Evolutionary conservation across 2,329 filamentous ascomycete genomes (phyloP).

Genomic region (Penicillium olsonii): DNA sequence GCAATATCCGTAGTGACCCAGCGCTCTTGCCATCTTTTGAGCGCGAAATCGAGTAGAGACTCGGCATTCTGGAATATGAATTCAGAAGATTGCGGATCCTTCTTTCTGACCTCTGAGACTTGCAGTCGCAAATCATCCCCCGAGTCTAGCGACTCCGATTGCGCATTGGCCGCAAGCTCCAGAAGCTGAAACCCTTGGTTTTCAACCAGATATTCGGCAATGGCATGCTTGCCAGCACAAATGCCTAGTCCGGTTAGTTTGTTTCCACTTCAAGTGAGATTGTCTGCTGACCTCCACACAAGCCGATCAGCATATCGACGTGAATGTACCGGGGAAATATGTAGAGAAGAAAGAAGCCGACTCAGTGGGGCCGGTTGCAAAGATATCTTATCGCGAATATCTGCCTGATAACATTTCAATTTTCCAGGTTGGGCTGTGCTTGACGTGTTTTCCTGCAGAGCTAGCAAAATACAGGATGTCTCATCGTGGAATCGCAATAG

Average conservation of each 20-base stretch:
- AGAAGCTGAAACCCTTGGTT: slow-evolving; percentile 80
- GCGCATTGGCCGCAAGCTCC: slow-evolving; percentile 52
- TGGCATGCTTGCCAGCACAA: slow-evolving; percentile 87
- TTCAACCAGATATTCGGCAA: slow-evolving; percentile 82
- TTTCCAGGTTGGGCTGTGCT: neutral
- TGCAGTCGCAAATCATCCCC: slow-evolving; percentile 33
- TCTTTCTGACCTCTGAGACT: slow-evolving; percentile 22
- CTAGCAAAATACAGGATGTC: too few species aligned
- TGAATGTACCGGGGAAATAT: neutral
- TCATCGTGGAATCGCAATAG: neutral
- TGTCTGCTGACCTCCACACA: slow-evolving; percentile 50
- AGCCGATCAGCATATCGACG: slow-evolving; percentile 51
- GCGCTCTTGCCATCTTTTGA: slow-evolving; percentile 75
- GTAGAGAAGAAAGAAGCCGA: slow-evolving; percentile 5
- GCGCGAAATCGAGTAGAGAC: slow-evolving; percentile 79
- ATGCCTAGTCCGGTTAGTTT: slow-evolving; percentile 62
- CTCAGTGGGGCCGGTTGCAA: slow-evolving; percentile 5
- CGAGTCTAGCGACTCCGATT: slow-evolving; percentile 18
- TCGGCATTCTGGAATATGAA: slow-evolving; percentile 63
- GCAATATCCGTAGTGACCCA: slow-evolving; percentile 87
- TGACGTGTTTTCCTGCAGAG: neutral
- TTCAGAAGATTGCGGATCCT: slow-evolving; percentile 21
- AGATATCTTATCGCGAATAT: slow-evolving; percentile 4
- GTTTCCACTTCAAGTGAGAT: slow-evolving; percentile 1
- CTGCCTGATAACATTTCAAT: slow-evolving; percentile 1